These are phyloP conservation scores for Aspergillus sergii DNA, from an alignment of 2,329 filamentous ascomycete species.

Conservation along the genomic window DNA sequence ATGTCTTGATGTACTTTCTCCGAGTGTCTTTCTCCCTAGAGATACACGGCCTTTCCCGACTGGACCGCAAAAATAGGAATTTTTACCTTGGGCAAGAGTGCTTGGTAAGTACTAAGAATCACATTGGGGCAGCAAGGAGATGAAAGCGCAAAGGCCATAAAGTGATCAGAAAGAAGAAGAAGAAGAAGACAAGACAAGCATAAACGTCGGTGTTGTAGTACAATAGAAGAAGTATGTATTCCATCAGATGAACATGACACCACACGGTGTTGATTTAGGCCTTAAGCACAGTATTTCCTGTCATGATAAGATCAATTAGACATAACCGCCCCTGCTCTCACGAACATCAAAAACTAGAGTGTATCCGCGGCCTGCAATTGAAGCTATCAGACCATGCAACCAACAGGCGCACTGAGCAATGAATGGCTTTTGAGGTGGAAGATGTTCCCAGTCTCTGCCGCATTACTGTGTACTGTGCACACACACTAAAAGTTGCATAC, in stretches of 20 bases:
- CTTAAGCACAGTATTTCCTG: neutral
- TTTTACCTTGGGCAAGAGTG: neutral
- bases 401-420: neutral
- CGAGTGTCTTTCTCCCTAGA: neutral
- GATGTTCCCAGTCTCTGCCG: neutral
- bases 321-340: neutral
- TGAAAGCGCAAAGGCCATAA: slow-evolving; percentile 3
- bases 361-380: neutral
- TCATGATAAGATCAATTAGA: neutral
- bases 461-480: neutral
- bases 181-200: neutral
- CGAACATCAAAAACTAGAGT: neutral
- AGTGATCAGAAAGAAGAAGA: neutral
- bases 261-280: neutral
- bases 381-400: neutral
- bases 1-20: neutral
- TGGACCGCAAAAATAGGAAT: neutral
- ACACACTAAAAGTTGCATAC: slow-evolving; percentile 20
- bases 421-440: neutral
- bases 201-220: neutral
- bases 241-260: neutral
- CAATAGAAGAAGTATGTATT: neutral
- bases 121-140: slow-evolving; percentile 6
- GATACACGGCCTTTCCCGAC: neutral
- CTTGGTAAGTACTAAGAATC: slow-evolving; percentile 8